These are phyloP conservation scores for Magnolia kwangsiensis DNA, from an alignment of 164 flowering plant species.

Conservation along the genomic window DNA sequence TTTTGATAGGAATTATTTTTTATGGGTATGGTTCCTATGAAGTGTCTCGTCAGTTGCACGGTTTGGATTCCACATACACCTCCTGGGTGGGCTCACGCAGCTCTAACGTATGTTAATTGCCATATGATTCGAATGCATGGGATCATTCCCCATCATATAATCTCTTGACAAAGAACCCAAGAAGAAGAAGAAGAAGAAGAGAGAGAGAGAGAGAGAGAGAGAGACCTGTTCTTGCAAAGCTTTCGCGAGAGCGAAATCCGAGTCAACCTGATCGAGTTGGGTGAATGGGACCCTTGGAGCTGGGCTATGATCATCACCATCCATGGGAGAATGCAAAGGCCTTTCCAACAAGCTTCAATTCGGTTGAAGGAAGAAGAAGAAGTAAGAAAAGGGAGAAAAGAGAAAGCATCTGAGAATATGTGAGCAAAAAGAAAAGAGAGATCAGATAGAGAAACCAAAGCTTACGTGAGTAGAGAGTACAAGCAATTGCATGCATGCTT, in stretches of 20 bases:
- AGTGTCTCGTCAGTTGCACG: no score
- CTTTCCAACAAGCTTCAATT: not conserved
- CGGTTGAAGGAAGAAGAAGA: not conserved
- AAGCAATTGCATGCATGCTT: conserved; percentile 4
- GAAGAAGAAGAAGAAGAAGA: not conserved
- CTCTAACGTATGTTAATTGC: no score
- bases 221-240: conserved; percentile 9
- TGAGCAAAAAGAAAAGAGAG: not conserved
- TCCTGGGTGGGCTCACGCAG: no score
- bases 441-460: not conserved
- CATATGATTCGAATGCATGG: no score
- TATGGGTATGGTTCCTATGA: no score
- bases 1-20: no score
- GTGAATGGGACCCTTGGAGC: conserved; percentile 10
- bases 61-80: no score
- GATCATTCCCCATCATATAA: no score
- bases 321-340: not conserved
- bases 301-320: not conserved
- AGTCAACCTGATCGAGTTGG: conserved; percentile 8
- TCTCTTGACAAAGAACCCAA: no score
- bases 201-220: not conserved
- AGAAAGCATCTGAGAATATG: conserved; percentile 2
- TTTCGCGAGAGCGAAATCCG: conserved; percentile 8
- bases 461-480: not conserved
- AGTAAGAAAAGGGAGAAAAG: not conserved